These are phyloP conservation scores for Diplodia corticola DNA, from an alignment of 2,329 filamentous ascomycete genomes.

Conservation along the genomic window DNA sequence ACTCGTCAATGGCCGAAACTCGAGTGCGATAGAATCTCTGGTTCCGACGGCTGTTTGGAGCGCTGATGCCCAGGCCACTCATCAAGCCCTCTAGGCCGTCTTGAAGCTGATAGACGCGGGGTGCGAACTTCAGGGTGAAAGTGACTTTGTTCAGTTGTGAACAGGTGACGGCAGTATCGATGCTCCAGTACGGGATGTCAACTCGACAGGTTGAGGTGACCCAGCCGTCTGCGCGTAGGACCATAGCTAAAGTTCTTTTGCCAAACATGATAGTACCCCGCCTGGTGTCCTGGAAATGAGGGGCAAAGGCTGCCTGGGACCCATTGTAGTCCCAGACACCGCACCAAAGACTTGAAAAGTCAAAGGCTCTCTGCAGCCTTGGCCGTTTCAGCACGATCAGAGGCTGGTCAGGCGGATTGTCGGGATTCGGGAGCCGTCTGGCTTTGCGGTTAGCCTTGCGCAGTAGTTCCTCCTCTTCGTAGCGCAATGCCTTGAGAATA, in stretches of 20 bases:
- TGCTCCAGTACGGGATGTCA: constrained; percentile 46
- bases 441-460: constrained; percentile 17
- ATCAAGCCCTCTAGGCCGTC: constrained; percentile 24
- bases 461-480: constrained; percentile 27
- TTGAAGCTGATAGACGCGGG: constrained; percentile 41
- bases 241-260: constrained; percentile 33
- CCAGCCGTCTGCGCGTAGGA: constrained; percentile 27
- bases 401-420: constrained; percentile 7
- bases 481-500: constrained; percentile 30
- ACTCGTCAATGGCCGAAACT: constrained; percentile 39
- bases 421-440: neutral
- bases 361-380: constrained; percentile 16
- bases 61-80: constrained; percentile 24
- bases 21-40: constrained; percentile 28
- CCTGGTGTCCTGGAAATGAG: constrained; percentile 44
- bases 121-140: constrained; percentile 42
- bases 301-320: constrained; percentile 40
- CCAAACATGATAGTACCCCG: constrained; percentile 42
- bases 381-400: neutral
- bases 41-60: constrained; percentile 19
- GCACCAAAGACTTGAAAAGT: constrained; percentile 36
- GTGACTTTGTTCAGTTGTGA: constrained; percentile 34
- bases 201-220: constrained; percentile 34
- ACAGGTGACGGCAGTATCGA: constrained; percentile 41
- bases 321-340: constrained; percentile 47